Evolutionary conservation across 148 eudicot species (phyloP).

Genomic region (Agrostemma githago): DNA sequence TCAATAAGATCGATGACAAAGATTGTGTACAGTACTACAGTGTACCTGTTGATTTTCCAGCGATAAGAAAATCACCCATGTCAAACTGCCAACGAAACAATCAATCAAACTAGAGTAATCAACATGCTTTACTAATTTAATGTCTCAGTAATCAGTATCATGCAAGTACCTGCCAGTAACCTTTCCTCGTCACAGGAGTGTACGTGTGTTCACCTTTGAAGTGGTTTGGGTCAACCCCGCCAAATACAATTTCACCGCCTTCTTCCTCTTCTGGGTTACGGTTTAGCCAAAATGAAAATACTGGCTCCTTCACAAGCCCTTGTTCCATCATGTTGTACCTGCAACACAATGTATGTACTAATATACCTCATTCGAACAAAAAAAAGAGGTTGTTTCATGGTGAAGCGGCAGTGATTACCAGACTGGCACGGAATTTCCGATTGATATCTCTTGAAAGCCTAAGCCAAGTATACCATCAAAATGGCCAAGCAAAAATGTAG

Average conservation of each 20-base stretch:
- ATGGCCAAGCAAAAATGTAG: constrained; percentile 76
- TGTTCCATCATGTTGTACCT: constrained; percentile 68
- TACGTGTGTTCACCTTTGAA: constrained; percentile 45
- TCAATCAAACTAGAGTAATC: neutral
- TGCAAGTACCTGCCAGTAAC: constrained; percentile 57
- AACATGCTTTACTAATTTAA: neutral
- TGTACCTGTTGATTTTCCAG: constrained; percentile 76
- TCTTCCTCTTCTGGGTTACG: constrained; percentile 36
- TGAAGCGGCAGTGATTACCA: constrained; percentile 46
- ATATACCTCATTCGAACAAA: neutral
- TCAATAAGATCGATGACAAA: no score
- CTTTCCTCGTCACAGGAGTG: constrained; percentile 50
- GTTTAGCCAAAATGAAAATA: constrained; percentile 69
- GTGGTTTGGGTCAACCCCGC: constrained; percentile 52
- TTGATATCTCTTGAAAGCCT: constrained; percentile 83
- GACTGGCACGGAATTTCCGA: constrained; percentile 79
- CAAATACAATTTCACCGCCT: constrained; percentile 63
- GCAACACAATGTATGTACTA: constrained; percentile 1
- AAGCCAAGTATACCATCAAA: constrained; percentile 97
- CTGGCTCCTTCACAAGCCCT: constrained; percentile 60
- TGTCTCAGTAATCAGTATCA: neutral
- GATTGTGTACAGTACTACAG: no score
- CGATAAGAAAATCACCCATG: constrained; percentile 90
- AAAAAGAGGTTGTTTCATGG: neutral
- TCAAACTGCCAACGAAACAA: constrained; percentile 47